Evolutionary conservation across 805 yeast species (phyloP).

Genomic region (Wickerhamiella sorbophila): DNA sequence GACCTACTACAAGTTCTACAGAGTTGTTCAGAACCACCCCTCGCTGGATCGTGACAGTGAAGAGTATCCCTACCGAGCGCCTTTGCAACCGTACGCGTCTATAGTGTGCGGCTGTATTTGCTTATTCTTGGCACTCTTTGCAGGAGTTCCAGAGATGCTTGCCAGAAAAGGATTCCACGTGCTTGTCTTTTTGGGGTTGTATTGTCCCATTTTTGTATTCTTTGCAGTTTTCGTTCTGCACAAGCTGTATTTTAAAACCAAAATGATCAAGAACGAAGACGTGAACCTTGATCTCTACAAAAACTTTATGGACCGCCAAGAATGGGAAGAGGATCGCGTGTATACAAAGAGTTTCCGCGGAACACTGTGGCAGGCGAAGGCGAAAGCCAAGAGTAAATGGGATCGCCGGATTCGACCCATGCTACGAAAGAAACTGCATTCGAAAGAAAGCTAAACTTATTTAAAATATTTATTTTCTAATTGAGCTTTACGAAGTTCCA

Average conservation of each 20-base stretch:
- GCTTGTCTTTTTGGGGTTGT: conserved; percentile 31
- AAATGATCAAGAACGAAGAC: conserved; percentile 51
- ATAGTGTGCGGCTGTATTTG: conserved; percentile 28
- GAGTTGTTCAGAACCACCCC: conserved; percentile 43
- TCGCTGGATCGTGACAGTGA: conserved; percentile 48
- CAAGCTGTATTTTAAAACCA: conserved; percentile 44
- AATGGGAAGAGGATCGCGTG: conserved; percentile 19
- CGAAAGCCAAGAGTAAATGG: neutral
- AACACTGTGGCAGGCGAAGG: neutral
- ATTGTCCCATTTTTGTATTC: conserved; percentile 45
- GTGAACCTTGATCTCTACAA: conserved; percentile 55
- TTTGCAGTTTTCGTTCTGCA: conserved; percentile 36
- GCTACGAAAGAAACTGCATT: neutral
- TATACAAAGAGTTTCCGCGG: conserved; percentile 10
- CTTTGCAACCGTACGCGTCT: conserved; percentile 53
- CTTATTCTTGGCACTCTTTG: conserved; percentile 35
- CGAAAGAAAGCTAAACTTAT: neutral
- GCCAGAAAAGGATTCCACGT: conserved; percentile 35
- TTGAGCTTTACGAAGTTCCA: neutral
- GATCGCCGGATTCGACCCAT: neutral
- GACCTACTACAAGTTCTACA: conserved; percentile 45
- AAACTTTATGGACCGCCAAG: conserved; percentile 13
- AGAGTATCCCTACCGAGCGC: conserved; percentile 54
- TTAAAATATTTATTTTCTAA: neutral
- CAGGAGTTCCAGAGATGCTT: conserved; percentile 18